Evolutionary conservation across 768 basidiomycete genomes (phyloP).

Genomic region (Grammothele lineata): DNA sequence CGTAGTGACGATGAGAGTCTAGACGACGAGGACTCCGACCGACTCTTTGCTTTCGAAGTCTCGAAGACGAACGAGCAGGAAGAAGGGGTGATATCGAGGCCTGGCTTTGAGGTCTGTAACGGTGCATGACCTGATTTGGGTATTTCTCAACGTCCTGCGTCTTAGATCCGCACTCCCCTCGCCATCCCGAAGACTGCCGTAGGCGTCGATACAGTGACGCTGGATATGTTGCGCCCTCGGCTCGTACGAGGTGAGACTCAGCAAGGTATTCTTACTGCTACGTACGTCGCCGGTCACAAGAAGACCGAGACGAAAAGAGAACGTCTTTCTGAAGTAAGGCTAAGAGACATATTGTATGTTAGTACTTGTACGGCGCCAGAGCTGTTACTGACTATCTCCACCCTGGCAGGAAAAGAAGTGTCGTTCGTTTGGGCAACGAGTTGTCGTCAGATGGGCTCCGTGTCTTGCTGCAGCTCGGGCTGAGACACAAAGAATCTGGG

Average conservation of each 20-base stretch:
- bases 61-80: slow-evolving; percentile 52
- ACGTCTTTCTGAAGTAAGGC: neutral
- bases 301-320: neutral
- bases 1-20: slow-evolving; percentile 29
- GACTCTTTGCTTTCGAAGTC: slow-evolving; percentile 52
- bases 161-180: no score
- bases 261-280: slow-evolving; percentile 15
- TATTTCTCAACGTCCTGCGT: no score
- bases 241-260: slow-evolving; percentile 14
- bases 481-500: neutral
- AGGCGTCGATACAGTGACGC: no score
- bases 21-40: slow-evolving; percentile 39
- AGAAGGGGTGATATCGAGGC: slow-evolving; percentile 39
- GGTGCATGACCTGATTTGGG: no score
- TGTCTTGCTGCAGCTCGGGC: slow-evolving; percentile 6
- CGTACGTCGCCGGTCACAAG: neutral
- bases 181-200: no score
- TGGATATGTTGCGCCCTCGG: neutral
- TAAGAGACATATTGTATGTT: slow-evolving; percentile 1
- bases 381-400: no score
- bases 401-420: no score
- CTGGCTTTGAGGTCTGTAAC: slow-evolving; percentile 46
- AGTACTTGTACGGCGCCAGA: neutral
- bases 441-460: slow-evolving; percentile 2
- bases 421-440: neutral